A percentile compares a stretch with the other conserved stretches of the same genome.
Evolutionary conservation across 2,329 filamentous ascomycete species (phyloP).

Genomic region (Colletotrichum chrysophilum): DNA sequence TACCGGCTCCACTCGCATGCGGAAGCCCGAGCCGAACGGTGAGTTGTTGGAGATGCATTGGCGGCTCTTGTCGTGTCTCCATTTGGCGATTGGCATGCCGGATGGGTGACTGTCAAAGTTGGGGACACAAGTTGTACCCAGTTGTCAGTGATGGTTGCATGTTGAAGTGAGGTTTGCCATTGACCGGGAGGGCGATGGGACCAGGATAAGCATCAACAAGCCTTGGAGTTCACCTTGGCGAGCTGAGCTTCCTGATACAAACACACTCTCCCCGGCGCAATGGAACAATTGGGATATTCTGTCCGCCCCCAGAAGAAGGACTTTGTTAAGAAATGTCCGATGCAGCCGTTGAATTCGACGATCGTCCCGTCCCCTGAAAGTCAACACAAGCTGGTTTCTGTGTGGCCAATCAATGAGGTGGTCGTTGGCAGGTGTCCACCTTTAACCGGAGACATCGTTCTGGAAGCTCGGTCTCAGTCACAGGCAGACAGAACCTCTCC

Average conservation of each 20-base stretch:
- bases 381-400: background rate
- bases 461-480: background rate
- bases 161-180: background rate
- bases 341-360: background rate
- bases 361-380: background rate
- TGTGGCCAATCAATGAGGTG: background rate
- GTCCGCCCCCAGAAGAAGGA: background rate
- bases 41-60: background rate
- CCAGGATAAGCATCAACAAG: background rate
- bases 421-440: fast-evolving
- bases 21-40: background rate
- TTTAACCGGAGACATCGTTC: background rate
- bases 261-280: background rate
- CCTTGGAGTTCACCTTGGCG: background rate
- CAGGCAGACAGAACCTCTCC: background rate
- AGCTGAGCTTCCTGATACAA: background rate
- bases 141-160: background rate
- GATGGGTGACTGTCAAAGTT: background rate
- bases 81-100: background rate
- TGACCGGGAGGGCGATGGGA: background rate
- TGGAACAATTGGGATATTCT: background rate
- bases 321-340: background rate
- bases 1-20: background rate
- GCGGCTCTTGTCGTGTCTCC: background rate
- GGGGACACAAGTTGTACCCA: background rate